Percentiles rank a stretch among this genome's conserved stretches.
Evolutionary conservation across 1,139 yeast species (phyloP).

Genomic region (Kodamaea alishanica): DNA sequence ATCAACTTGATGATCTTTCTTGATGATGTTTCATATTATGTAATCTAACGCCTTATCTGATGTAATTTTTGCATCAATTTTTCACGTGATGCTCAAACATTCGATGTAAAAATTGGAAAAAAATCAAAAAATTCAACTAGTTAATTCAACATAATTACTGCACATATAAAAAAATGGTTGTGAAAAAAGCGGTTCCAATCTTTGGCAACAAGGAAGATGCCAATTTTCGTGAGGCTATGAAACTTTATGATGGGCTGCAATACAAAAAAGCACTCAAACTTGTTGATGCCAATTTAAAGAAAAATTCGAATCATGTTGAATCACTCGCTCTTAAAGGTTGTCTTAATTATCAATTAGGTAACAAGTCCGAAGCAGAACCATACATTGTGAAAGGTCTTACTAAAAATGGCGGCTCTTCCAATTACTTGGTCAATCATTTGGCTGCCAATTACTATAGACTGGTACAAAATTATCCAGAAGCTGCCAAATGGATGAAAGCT

Average conservation of each 20-base stretch:
- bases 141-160: background rate
- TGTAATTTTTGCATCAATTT: background rate
- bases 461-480: slow-evolving; percentile 66
- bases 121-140: slow-evolving; percentile 1
- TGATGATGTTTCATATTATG: too few relatives aligned
- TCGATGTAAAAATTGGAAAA: background rate
- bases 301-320: slow-evolving; percentile 73
- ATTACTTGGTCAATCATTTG: slow-evolving; percentile 78
- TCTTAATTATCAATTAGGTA: slow-evolving; percentile 49
- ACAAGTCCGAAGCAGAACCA: slow-evolving; percentile 60
- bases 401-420: slow-evolving; percentile 41
- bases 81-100: background rate
- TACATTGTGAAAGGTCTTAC: slow-evolving; percentile 59
- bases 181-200: slow-evolving; percentile 30
- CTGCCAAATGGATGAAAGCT: slow-evolving; percentile 75
- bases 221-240: slow-evolving; percentile 76
- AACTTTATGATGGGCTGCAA: slow-evolving; percentile 78
- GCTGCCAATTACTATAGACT: slow-evolving; percentile 80
- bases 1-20: too few relatives aligned
- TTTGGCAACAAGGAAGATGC: slow-evolving; percentile 56
- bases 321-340: slow-evolving; percentile 85
- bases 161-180: slow-evolving; percentile 17
- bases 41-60: too few relatives aligned
- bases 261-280: slow-evolving; percentile 81
- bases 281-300: slow-evolving; percentile 74